These are phyloP conservation scores for Arthroderma uncinatum DNA, from an alignment of 2,329 filamentous ascomycete species.

Conservation along the genomic window DNA sequence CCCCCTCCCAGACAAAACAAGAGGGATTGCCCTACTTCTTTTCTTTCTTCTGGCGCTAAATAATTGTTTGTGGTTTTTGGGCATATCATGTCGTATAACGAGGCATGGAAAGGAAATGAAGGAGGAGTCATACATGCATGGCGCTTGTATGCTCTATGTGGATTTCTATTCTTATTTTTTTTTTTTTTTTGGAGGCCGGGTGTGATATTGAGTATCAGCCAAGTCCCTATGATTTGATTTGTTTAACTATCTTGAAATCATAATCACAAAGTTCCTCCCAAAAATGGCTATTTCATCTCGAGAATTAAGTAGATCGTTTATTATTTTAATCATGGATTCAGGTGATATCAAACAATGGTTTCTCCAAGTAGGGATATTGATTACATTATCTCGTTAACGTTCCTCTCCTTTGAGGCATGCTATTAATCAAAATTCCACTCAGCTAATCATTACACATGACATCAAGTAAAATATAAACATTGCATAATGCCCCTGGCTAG, in stretches of 20 bases:
- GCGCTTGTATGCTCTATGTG: not conserved
- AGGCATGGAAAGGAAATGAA: not conserved
- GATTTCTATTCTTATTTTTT: not conserved
- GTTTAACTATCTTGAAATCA: not conserved
- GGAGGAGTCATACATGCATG: not conserved
- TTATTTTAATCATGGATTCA: not conserved
- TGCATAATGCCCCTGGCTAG: not conserved
- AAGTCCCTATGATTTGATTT: not conserved
- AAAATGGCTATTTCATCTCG: no score
- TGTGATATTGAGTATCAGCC: not conserved
- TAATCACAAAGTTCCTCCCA: not conserved
- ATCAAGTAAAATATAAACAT: not conserved
- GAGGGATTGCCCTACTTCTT: not conserved
- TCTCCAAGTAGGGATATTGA: not conserved
- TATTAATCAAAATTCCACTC: not conserved
- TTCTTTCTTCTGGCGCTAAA: no score
- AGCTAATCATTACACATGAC: not conserved
- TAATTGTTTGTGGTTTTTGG: not conserved
- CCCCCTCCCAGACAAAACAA: not conserved
- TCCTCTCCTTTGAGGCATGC: not conserved
- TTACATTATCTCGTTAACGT: not conserved
- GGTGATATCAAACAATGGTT: not conserved
- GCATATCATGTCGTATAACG: not conserved
- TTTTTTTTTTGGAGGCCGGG: not conserved
- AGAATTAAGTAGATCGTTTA: not conserved